Conservation (phyloP, 2,329 filamentous ascomycete genomes). For the Xylariaceae sp. region DNA sequence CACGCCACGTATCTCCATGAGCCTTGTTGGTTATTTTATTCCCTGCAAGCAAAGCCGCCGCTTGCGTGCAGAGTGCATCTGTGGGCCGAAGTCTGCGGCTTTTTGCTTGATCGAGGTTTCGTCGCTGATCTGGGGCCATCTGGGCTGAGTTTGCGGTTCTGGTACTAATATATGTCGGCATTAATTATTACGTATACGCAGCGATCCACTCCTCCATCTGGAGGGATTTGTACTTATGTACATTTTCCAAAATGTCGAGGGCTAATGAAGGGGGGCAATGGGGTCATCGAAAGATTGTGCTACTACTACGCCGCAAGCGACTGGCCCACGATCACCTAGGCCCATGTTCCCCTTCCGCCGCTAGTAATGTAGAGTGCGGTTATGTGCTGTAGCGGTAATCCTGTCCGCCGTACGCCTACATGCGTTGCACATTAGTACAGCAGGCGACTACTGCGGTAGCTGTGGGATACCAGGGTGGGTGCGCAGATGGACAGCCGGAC, state of each 20-base stretch:
- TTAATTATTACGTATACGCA: background rate
- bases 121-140: constrained; percentile 20
- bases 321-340: constrained; percentile 12
- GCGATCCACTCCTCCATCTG: background rate
- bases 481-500: constrained; percentile 20
- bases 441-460: constrained; percentile 21
- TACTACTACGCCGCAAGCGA: background rate
- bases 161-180: no score
- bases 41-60: constrained; percentile 12
- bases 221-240: background rate
- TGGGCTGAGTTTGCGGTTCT: constrained; percentile 13
- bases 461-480: constrained; percentile 19
- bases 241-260: no score
- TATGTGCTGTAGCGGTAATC: constrained; percentile 30
- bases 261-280: no score
- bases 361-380: constrained; percentile 33
- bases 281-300: background rate
- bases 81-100: constrained; percentile 22
- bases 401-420: constrained; percentile 25
- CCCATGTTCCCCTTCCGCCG: constrained; percentile 26
- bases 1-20: no score
- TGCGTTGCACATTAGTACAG: constrained; percentile 25
- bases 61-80: constrained; percentile 9
- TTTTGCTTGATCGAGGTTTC: constrained; percentile 28
- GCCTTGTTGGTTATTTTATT: constrained; percentile 4